phyloP scores from a whole-genome alignment of 129 eudicot genomes.

The Saposhnikovia divaricata region DNA sequence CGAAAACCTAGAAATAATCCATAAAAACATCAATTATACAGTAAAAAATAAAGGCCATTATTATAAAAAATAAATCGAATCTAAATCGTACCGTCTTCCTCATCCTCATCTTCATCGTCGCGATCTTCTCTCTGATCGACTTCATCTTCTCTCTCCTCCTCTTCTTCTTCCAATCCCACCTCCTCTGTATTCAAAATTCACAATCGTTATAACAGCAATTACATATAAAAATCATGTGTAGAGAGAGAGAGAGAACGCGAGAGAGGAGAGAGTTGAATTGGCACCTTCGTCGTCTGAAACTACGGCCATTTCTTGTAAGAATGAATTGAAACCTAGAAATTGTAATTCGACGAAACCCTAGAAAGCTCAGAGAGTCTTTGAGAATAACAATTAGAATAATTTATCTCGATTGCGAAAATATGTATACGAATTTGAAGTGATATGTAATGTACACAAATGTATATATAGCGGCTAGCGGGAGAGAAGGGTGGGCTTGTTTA shows the following conservation, averaged over 20 bases:
- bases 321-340: neutral
- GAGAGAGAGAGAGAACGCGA: neutral
- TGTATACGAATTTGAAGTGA: too few relatives aligned
- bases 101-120: constrained; percentile 30
- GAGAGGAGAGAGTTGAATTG: neutral
- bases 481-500: too few relatives aligned
- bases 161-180: constrained; percentile 5
- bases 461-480: too few relatives aligned
- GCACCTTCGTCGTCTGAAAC: constrained; percentile 13
- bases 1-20: neutral
- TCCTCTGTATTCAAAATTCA: neutral
- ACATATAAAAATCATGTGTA: neutral
- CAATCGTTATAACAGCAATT: constrained; percentile 1
- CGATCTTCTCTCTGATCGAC: constrained; percentile 23
- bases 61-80: neutral
- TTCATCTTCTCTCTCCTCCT: constrained; percentile 17
- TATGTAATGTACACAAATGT: too few relatives aligned
- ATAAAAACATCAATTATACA: neutral
- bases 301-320: neutral
- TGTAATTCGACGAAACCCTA: neutral
- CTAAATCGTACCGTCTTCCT: constrained; percentile 29
- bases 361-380: neutral
- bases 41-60: neutral
- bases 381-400: neutral
- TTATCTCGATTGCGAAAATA: neutral